Evolutionary conservation across 2,329 filamentous ascomycete species (phyloP).

Genomic region (Cladosporium velox): DNA sequence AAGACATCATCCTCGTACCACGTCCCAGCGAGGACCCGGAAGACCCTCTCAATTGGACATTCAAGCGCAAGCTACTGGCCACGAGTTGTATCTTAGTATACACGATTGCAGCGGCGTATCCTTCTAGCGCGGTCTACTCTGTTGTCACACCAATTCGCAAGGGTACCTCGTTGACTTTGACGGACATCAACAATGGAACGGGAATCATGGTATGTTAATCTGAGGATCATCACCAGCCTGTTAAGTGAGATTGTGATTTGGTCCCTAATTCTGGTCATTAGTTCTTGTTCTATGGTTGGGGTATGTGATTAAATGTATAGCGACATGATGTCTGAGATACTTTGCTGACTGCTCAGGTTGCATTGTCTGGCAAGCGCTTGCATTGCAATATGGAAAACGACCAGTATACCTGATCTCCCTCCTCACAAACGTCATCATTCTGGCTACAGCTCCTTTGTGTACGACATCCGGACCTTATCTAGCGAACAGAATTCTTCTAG

Average conservation of each 20-base stretch:
- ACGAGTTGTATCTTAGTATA: constrained; percentile 49
- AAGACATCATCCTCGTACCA: constrained; percentile 47
- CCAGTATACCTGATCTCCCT: constrained; percentile 50
- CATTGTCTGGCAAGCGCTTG: constrained; percentile 56
- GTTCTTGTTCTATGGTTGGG: constrained; percentile 47
- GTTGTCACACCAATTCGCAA: constrained; percentile 51
- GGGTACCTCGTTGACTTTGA: constrained; percentile 50
- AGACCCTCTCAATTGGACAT: constrained; percentile 43
- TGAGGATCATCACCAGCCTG: background rate
- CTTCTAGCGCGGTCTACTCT: constrained; percentile 52
- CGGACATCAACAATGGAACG: constrained; percentile 51
- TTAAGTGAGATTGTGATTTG: background rate
- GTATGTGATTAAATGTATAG: background rate
- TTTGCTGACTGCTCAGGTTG: constrained; percentile 32
- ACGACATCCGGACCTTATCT: constrained; percentile 51
- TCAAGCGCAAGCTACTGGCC: constrained; percentile 45
- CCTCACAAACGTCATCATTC: constrained; percentile 42
- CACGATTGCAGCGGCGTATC: constrained; percentile 52
- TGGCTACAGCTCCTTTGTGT: constrained; percentile 49
- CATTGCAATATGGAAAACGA: constrained; percentile 55
- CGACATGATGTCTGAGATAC: background rate
- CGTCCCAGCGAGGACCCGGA: constrained; percentile 49
- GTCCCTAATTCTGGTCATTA: constrained; percentile 38
- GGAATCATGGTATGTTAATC: constrained; percentile 34
- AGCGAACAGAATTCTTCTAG: constrained; percentile 50